Conservation (phyloP, 2,329 filamentous ascomycete genomes). For the Leptographium wingfieldii region DNA sequence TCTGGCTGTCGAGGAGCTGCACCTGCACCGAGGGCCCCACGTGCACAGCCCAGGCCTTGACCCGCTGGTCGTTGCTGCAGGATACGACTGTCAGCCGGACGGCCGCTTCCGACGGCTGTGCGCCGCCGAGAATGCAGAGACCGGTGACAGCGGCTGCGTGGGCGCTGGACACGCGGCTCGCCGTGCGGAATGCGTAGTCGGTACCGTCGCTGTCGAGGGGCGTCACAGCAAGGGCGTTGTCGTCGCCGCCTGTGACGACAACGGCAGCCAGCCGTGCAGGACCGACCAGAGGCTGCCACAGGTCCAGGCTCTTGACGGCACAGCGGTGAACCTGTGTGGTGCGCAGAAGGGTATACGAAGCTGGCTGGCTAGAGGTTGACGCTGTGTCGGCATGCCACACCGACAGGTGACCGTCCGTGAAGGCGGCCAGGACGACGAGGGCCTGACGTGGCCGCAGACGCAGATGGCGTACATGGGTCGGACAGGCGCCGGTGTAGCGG, state of each 20-base stretch:
- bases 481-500: conserved; percentile 58
- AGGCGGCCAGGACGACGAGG: conserved; percentile 48
- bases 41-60: conserved; percentile 39
- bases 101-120: background rate
- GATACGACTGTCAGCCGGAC: conserved; percentile 15
- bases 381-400: conserved; percentile 33
- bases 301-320: conserved; percentile 56
- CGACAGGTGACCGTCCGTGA: conserved; percentile 69
- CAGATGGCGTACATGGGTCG: conserved; percentile 51
- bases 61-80: conserved; percentile 46
- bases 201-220: conserved; percentile 25
- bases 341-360: conserved; percentile 10
- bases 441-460: conserved; percentile 12
- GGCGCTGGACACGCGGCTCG: conserved; percentile 35
- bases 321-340: conserved; percentile 50
- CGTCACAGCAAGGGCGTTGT: conserved; percentile 59
- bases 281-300: conserved; percentile 13
- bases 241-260: conserved; percentile 72
- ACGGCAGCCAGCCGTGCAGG: background rate
- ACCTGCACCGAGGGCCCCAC: conserved; percentile 14
- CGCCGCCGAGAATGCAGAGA: conserved; percentile 23
- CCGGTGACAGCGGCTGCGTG: conserved; percentile 64
- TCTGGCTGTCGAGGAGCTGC: conserved; percentile 33
- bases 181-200: conserved; percentile 11
- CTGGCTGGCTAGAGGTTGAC: background rate